Base-by-base conservation (phyloP, 768 basidiomycete species). In the Kwoniella shandongensis region DNA sequence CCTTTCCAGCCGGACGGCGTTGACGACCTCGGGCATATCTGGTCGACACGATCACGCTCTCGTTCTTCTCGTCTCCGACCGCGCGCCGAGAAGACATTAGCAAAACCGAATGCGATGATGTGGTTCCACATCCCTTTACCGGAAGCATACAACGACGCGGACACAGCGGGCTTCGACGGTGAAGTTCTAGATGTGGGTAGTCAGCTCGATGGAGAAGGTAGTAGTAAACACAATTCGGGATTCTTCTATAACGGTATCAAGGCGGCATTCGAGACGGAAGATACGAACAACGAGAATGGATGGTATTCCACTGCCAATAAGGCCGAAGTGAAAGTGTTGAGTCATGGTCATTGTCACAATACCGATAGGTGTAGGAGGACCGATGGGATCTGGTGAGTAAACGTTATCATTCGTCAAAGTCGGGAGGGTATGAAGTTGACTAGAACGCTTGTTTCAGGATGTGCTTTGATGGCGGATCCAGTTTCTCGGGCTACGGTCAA, bases 101-200 rank as follows among this genome's bases (percentile, higher is more conserved):
- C 88, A 3, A 98, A 96, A 76, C 94, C 94, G 1, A 97, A 97
- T 68, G 94, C 91, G 0, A 76, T 98, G 65, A 89, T 91, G 88
- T 96, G 94, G 79, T 97, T 96, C 85, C 94, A 98, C 65, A 98
- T 99, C 44, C 94, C 94, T 49, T 71, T 97, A 29, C 85, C 83
- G 47, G 90, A 93, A 76, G 81, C 89, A 1, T 93, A 89, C 71
- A 70, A 74, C 1, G 79, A 79, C n/a, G 78, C 88, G 0, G 92
- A 97, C 74, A 78, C 72, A 12, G 84, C 89, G 62, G 77, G 81
- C 0, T 76, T 75, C 10, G 86, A 84, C 0, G 84, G 85, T 4
- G 80, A 80, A 39, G 32, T 36, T 38, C 83, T 97, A 10, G 86
- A 91, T 65, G 76, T 88, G 17, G 94, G 94, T 2, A 67, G 80